These are phyloP conservation scores for Lindgomyces ingoldianus DNA, from an alignment of 495 filamentous ascomycete species.

Conservation along the genomic window DNA sequence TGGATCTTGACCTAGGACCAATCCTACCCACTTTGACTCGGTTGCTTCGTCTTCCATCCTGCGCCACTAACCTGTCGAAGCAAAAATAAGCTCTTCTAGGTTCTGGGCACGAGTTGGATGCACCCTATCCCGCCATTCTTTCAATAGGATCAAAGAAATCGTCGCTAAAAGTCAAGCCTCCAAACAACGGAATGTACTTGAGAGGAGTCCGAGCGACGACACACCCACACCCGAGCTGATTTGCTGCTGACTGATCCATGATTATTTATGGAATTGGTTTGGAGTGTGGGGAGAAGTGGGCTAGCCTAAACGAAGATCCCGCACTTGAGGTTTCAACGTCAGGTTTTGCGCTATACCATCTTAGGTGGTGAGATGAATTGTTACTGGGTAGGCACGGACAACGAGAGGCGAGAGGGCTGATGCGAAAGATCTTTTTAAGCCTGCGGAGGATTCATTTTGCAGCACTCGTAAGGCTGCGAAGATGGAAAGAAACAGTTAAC, in stretches of 20 bases:
- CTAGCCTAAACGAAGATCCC: conserved; percentile 19
- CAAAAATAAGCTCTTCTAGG: background rate
- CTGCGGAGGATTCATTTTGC: background rate
- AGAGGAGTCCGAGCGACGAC: background rate
- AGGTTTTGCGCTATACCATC: background rate
- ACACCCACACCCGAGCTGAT: too few species aligned
- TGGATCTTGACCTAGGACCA: background rate
- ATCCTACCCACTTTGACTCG: background rate
- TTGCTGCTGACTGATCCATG: too few species aligned
- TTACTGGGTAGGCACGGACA: background rate
- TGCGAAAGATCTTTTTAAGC: background rate
- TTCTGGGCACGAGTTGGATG: background rate
- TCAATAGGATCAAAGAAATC: background rate
- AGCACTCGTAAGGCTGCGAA: too few species aligned
- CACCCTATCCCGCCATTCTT: background rate
- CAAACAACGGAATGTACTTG: background rate
- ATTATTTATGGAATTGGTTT: too few species aligned
- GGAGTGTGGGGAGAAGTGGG: conserved; percentile 8
- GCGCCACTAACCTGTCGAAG: background rate
- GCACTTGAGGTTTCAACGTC: conserved; percentile 10
- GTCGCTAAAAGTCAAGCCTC: background rate
- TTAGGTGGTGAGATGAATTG: background rate
- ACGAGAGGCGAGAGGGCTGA: background rate
- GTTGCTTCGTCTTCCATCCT: background rate
- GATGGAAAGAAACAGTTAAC: too few species aligned